phyloP scores from a whole-genome alignment of 192 early-diverging fungal genomes.

The Spizellomyces punctatus region DNA sequence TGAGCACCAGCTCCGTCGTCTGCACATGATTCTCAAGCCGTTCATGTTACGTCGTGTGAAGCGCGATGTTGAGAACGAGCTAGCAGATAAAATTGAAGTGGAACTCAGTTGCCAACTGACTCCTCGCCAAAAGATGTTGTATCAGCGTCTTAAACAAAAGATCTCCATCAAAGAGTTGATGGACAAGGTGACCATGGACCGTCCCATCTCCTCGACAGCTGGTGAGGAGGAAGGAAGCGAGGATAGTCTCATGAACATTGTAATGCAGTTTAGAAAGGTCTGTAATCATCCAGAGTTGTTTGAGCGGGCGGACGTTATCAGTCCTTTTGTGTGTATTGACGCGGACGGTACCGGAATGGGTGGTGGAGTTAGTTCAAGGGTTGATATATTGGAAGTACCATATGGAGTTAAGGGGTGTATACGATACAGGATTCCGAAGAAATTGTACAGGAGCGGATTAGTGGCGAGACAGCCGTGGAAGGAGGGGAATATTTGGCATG shows the following conservation, averaged over 20 bases:
- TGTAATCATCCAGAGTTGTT: constrained; percentile 95
- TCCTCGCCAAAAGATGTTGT: constrained; percentile 28
- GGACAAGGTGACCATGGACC: constrained; percentile 6
- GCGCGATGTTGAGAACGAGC: constrained; percentile 85
- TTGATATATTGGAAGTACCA: constrained; percentile 43
- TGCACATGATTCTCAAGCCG: constrained; percentile 93
- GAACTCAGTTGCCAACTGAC: constrained; percentile 57
- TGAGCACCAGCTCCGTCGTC: constrained; percentile 77
- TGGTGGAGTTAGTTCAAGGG: constrained; percentile 1
- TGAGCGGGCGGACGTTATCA: constrained; percentile 79
- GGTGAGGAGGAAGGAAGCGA: constrained; percentile 33
- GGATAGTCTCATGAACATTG: constrained; percentile 85
- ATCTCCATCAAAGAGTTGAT: constrained; percentile 44
- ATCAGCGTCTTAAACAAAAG: constrained; percentile 26
- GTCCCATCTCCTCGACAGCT: constrained; percentile 14
- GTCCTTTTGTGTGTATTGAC: constrained; percentile 53
- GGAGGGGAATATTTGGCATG: no score
- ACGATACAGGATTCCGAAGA: constrained; percentile 1
- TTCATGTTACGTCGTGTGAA: constrained; percentile 93
- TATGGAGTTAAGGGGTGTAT: constrained; percentile 1
- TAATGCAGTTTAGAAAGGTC: constrained; percentile 93
- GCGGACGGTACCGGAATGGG: neutral
- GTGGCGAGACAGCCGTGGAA: no score
- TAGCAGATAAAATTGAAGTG: constrained; percentile 89
- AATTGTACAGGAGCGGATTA: neutral